These are phyloP conservation scores for Ogataea hybrid DNA, from an alignment of 1,139 yeast genomes.

Conservation along the genomic window DNA sequence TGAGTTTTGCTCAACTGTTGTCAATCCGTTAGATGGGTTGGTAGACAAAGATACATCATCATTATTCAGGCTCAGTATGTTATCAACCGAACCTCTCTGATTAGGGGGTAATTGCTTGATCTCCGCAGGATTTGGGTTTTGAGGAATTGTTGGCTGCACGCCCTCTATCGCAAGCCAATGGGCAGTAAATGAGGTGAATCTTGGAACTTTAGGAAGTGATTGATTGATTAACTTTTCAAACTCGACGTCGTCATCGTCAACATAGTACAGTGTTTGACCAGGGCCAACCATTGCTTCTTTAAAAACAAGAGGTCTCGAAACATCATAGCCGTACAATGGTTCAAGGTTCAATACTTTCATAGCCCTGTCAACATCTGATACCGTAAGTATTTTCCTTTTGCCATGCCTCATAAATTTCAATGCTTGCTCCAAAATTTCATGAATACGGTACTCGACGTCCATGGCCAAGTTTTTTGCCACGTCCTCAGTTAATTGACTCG, in stretches of 20 bases:
- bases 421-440: conserved; percentile 94
- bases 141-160: conserved; percentile 96
- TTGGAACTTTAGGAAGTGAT: conserved; percentile 93
- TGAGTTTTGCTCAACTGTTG: conserved; percentile 28
- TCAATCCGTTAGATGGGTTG: conserved; percentile 28
- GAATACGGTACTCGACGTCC: conserved; percentile 97
- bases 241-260: conserved; percentile 90
- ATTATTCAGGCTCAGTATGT: conserved; percentile 35
- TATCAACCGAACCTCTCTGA: conserved; percentile 68
- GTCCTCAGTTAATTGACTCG: conserved; percentile 73
- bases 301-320: conserved; percentile 57
- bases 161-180: conserved; percentile 99
- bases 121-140: conserved; percentile 85
- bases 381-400: conserved; percentile 76
- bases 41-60: conserved; percentile 30
- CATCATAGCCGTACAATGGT: conserved; percentile 76
- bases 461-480: conserved; percentile 93
- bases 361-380: conserved; percentile 81
- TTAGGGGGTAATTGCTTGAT: conserved; percentile 64
- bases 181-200: conserved; percentile 89
- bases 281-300: conserved; percentile 86
- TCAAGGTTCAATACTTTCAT: conserved; percentile 85
- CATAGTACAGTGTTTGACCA: conserved; percentile 91
- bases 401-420: conserved; percentile 95
- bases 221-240: conserved; percentile 91